These are phyloP conservation scores for Neonectria faginata DNA, from an alignment of 2,329 filamentous ascomycete species.

Conservation along the genomic window DNA sequence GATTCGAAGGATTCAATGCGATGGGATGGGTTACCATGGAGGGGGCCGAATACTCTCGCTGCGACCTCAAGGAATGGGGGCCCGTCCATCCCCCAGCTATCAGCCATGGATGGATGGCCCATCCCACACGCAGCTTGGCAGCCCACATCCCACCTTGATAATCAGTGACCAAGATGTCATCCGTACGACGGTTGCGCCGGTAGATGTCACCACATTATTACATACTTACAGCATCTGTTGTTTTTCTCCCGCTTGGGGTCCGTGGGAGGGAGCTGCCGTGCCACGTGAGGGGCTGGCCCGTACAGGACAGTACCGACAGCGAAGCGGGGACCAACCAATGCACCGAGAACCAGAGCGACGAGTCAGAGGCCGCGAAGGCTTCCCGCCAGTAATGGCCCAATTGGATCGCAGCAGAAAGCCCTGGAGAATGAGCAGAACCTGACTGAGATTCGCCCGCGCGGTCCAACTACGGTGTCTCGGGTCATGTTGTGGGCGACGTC, in stretches of 20 bases:
- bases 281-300: conserved; percentile 14
- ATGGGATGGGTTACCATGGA: neutral
- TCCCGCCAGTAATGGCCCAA: too few relatives aligned
- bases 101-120: neutral
- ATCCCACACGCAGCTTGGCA: conserved; percentile 2
- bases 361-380: neutral
- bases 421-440: too few relatives aligned
- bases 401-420: neutral
- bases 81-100: conserved; percentile 4
- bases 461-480: conserved; percentile 2
- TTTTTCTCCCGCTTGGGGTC: neutral
- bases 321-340: neutral
- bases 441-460: neutral
- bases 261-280: conserved; percentile 9
- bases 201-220: neutral
- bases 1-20: neutral
- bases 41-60: neutral
- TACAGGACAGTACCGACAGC: neutral
- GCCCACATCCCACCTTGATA: conserved; percentile 8
- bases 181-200: neutral
- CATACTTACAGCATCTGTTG: neutral
- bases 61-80: neutral
- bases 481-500: neutral
- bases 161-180: conserved; percentile 3
- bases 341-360: neutral